Base-by-base conservation (phyloP, 805 yeast genomes). In the Starmerella vaccinii region DNA sequence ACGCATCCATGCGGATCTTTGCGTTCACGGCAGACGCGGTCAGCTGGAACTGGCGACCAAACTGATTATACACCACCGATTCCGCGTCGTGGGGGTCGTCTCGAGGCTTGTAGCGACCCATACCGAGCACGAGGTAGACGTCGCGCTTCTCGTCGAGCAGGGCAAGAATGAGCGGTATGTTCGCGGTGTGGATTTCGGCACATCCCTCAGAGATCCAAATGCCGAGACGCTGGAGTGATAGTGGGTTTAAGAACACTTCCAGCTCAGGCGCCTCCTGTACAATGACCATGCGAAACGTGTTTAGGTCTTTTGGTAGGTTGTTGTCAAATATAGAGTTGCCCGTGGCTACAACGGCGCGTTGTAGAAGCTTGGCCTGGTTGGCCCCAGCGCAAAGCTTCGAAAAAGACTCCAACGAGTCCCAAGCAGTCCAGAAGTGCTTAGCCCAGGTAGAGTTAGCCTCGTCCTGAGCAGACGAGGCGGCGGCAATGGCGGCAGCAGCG, bases 321-420 rank as follows among this genome's bases (percentile, higher is more conserved):
- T 90, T 81, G 61, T 92, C 97, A 55, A 92, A 72, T 13, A 90
- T 74, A n/a, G 90, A 86, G 65, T 83, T 83, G 2, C 97, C 96
- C 0, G 95, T 84, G 46, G 81, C 75, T 62, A 90, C 92, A 2
- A 92, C 78, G 7, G 85, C 79, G 58, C 81, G 81, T 64, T 92
- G 98, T 53, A 86, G 77, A 26, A 72, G 62, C 61, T 85, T 85
- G n/a, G 97, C 97, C 57, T 80, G 78, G 33, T 77, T 78, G n/a
- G 89, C 68, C 2, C 98, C 98, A 49, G 77, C 76, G 23, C 71
- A 61, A 12, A 87, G 70, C 8, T 76, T 62, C 21, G 80, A 81
- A 54, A 76, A 73, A 27, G 61, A 57, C 30, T 67, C 80, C 37
- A 77, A 62, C 1, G 83, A 77, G 61, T 78, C 84, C 84, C 84